A percentile compares a stretch with the other conserved stretches of the same genome.
Evolutionary conservation across 2,329 filamentous ascomycete genomes (phyloP).

Genomic region (Drechslerella coelobrocha): DNA sequence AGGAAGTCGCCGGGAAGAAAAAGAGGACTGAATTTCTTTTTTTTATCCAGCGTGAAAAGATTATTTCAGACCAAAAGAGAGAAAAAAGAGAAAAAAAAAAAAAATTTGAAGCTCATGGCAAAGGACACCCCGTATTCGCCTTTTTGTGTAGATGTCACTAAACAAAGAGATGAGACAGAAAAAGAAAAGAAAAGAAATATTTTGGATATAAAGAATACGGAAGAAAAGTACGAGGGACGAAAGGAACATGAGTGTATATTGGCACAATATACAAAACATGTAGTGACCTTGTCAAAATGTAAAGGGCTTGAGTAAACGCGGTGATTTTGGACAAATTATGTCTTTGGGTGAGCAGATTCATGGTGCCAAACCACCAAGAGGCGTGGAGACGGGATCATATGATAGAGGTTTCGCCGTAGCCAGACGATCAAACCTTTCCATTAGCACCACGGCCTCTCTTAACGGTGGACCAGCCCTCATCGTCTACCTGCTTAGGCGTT

Average conservation of each 20-base stretch:
- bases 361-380: conserved; percentile 7
- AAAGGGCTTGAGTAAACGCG: neutral
- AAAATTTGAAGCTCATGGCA: conserved; percentile 18
- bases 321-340: neutral
- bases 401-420: conserved; percentile 15
- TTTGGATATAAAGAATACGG: conserved; percentile 27
- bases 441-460: conserved; percentile 48
- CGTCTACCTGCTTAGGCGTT: conserved; percentile 59
- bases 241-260: conserved; percentile 36
- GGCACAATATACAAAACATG: conserved; percentile 37
- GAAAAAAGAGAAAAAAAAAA: neutral
- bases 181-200: conserved; percentile 31
- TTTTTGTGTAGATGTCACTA: conserved; percentile 51
- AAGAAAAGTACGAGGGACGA: conserved; percentile 11
- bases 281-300: conserved; percentile 4
- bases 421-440: conserved; percentile 46
- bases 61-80: conserved; percentile 32
- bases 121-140: conserved; percentile 46
- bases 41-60: conserved; percentile 40
- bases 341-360: conserved; percentile 14
- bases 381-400: conserved; percentile 1
- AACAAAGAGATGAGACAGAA: conserved; percentile 39
- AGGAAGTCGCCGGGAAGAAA: conserved; percentile 8
- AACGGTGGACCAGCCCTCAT: conserved; percentile 52
- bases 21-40: conserved; percentile 42